Evolutionary conservation across 306 rosid species (phyloP), one percentile per base, ranked within the genome.

Genomic region (Citrullus mucosospermus): DNA sequence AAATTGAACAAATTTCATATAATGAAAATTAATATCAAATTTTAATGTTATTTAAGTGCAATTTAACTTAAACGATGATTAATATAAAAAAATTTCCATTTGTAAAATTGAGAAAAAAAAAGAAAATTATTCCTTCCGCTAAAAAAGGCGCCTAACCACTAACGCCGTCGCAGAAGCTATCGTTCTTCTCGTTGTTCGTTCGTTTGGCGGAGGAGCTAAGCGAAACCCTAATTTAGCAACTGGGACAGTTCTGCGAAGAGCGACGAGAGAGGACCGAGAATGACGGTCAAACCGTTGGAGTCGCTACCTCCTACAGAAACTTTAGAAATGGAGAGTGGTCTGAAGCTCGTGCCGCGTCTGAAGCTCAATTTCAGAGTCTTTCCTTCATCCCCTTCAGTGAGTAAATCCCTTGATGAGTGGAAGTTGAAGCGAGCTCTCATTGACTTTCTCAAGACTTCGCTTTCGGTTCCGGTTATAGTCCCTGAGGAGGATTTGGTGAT

Each of bases 381-480:
- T 78, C 93, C 96, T 10, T 80, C 92, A 5, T 82, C 81, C 51
- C 82, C 85, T 30, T 78, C 89, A 0, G 80, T 90, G 69, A 77
- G 88, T 11, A 84, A 82, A 58, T 90, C 93, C 28, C 81, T 92
- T 80, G 96, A 94, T 83, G 96, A 95, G 76, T 95, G 97, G 97
- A 91, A 92, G 83, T 75, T 88, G 65, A 95, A 89, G 69, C 93
- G 85, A 54, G 85, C 98, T 6, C 88, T 92, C 16, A 85, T 92
- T 53, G 90, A 92, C 63, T 95, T 82, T 79, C 88, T 92, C 62
- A 78, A 85, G 53, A 41, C 72, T 84, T 87, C 98, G 8, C 90
- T 87, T 57, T 84, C 97, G 25, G 79, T 69, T 38, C 60, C 90
- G 51, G 59, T 89, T 25, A 46, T 79, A 2, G 86, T 92, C 13